Evolutionary conservation across 2,329 filamentous ascomycete genomes (phyloP), one percentile per base, ranked within the genome.

Genomic region (Erysiphe pulchra): DNA sequence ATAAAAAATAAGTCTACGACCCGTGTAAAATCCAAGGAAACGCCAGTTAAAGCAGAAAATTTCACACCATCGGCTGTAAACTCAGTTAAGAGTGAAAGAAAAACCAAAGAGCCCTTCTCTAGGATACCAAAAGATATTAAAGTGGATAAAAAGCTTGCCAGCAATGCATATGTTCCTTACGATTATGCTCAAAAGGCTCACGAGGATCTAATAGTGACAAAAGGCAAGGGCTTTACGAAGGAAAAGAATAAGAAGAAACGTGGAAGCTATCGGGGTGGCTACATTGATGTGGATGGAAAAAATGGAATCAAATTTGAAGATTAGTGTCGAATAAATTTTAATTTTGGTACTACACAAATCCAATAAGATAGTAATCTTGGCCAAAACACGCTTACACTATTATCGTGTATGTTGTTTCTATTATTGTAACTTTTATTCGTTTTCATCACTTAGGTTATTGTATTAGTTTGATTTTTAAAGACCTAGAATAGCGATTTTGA

Each of bases 191-290:
- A 90, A 55, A 76, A 76, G 54, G 92, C 92, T 9, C 82, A 86
- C 58, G 73, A 84, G 53, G 86, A 94, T 59, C 65, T 98, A 50
- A 82, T 85, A 43, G 73, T 93, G 36, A 95, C 87, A 31, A 83
- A 80, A 60, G 90, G 90, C 56, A 95, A 94, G 66, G 85, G 84
- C 4, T 98, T 98, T 64, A 95, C 87, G 49, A 98, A 98, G 69
- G 90, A 95, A 68, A 98, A 98, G 76, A 98, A 98, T 65, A 98
- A 98, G 70, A 90, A 85, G 71, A 86, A 85, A 70, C 71, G 76
- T 54, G 90, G 90, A 44, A 83, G 79, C 52, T 98, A 93, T 69
- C 76, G 80, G 42, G 90, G 90, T 40, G 90, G 90, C 7, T 63
- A 71, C 45, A 92, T 98, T 56, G 86, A 98, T 59, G 80, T 87